These are phyloP conservation scores for Xylaria cubensis DNA, from an alignment of 495 filamentous ascomycete genomes.

Conservation along the genomic window DNA sequence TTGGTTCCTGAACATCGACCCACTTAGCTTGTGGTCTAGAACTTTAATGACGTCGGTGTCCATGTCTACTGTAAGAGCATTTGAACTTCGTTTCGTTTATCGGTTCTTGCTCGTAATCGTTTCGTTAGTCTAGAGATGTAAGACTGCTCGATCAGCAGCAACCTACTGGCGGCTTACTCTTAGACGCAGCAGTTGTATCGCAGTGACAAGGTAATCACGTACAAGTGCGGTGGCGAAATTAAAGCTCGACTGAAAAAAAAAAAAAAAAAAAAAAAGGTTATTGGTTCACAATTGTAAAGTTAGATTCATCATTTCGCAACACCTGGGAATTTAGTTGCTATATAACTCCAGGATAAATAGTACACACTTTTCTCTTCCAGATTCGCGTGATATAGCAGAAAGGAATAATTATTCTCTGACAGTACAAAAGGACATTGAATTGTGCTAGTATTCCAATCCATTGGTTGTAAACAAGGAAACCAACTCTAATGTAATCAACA, in stretches of 20 bases:
- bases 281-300: neutral
- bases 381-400: neutral
- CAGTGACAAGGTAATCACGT: neutral
- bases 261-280: neutral
- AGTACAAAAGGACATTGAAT: neutral
- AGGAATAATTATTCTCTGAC: neutral
- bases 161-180: too few relatives aligned
- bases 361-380: neutral
- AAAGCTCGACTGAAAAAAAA: neutral
- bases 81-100: neutral
- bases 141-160: neutral
- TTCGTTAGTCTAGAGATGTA: neutral
- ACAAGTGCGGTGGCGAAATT: neutral
- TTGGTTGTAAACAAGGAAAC: neutral
- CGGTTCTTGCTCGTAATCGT: neutral
- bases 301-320: neutral
- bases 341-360: neutral
- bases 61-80: neutral
- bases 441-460: neutral
- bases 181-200: neutral
- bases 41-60: conserved; percentile 9
- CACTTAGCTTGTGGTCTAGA: conserved; percentile 12
- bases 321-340: neutral
- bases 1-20: conserved; percentile 1
- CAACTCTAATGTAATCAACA: neutral